A percentile compares a stretch with the other conserved stretches of the same genome.
Evolutionary conservation across 2,329 filamentous ascomycete species (phyloP).

Genomic region (Huntiella savannae): DNA sequence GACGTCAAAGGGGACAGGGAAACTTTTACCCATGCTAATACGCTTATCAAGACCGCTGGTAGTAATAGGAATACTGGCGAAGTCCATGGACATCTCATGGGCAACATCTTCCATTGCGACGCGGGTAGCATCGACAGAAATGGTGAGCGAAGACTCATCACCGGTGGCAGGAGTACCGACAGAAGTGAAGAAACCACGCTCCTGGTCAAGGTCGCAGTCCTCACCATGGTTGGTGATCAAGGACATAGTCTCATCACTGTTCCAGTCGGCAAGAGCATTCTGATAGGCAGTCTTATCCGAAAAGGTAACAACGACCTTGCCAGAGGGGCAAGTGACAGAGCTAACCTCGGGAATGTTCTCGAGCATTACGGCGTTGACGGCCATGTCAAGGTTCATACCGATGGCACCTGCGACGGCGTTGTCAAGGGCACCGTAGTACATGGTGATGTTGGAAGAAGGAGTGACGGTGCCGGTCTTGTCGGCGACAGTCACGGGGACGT

Average conservation of each 20-base stretch:
- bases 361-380: conserved; percentile 13
- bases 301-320: conserved; percentile 13
- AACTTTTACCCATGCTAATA: not conserved
- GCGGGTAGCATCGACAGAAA: conserved; percentile 18
- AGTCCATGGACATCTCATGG: conserved; percentile 13
- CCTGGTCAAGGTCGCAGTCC: conserved; percentile 21
- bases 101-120: conserved; percentile 18
- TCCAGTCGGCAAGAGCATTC: conserved; percentile 13
- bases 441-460: conserved; percentile 1
- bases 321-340: conserved; percentile 12
- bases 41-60: conserved; percentile 12
- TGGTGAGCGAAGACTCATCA: conserved; percentile 7
- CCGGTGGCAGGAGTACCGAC: conserved; percentile 15
- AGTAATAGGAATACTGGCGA: conserved; percentile 15
- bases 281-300: conserved; percentile 8
- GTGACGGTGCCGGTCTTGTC: conserved; percentile 10
- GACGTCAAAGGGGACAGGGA: conserved; percentile 1
- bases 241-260: conserved; percentile 15
- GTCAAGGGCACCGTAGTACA: conserved; percentile 12
- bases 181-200: conserved; percentile 22
- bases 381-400: conserved; percentile 14
- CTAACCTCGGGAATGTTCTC: conserved; percentile 13
- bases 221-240: conserved; percentile 25
- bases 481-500: conserved; percentile 8
- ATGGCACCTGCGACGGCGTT: conserved; percentile 12